phyloP scores from a whole-genome alignment of 768 basidiomycete genomes.

The Agrocybe praecox region DNA sequence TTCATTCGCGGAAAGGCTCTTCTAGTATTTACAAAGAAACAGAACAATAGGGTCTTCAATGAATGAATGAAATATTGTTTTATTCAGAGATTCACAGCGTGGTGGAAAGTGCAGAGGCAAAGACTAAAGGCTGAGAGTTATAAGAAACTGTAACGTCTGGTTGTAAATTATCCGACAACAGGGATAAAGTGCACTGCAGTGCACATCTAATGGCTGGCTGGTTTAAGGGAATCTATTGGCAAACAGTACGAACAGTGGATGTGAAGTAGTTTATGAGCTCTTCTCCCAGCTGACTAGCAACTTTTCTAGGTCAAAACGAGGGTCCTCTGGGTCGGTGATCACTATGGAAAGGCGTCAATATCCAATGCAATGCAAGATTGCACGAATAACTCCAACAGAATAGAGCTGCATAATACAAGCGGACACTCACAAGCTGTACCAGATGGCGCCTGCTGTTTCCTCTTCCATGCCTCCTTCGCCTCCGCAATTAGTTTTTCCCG shows the following conservation, averaged over 20 bases:
- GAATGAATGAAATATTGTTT: background rate
- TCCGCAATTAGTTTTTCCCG: constrained; percentile 79
- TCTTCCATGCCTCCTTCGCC: constrained; percentile 90
- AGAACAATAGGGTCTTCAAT: background rate
- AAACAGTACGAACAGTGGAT: constrained; percentile 13
- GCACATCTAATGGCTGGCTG: background rate
- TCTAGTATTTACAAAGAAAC: background rate
- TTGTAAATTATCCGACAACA: background rate
- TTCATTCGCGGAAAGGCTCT: constrained; percentile 4
- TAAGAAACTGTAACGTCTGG: background rate
- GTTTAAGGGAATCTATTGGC: constrained; percentile 24
- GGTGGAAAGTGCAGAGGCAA: background rate
- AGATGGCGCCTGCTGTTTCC: constrained; percentile 62
- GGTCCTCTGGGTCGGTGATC: constrained; percentile 92
- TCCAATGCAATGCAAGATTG: background rate
- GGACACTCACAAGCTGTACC: constrained; percentile 53
- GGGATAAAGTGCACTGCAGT: constrained; percentile 6
- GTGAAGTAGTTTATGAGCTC: constrained; percentile 49
- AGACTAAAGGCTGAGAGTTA: background rate
- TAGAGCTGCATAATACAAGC: constrained; percentile 16
- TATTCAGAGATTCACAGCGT: background rate
- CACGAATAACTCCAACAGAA: constrained; percentile 2
- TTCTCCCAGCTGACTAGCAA: constrained; percentile 76
- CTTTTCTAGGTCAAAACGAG: constrained; percentile 95
- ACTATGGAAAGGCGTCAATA: constrained; percentile 48